Evolutionary conservation across 148 eudicot genomes (phyloP), one percentile per base, ranked within the genome.

Genomic region (Camellia sinensis): DNA sequence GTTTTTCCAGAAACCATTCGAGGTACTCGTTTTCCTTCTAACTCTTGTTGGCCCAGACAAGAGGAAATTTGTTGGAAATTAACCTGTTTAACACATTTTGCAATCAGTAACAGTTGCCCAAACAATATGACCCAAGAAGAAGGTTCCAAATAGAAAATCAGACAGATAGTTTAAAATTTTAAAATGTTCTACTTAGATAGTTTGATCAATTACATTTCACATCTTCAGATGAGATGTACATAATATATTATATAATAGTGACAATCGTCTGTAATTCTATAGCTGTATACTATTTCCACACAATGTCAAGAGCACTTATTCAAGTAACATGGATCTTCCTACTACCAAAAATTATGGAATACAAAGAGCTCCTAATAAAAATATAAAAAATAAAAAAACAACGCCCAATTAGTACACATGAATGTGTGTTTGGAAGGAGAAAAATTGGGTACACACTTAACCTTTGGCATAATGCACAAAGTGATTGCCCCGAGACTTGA

Each of bases 1-100:
- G 99, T 91, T 87, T 96, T 96, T 57, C 99, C 99, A 81, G 99
- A 96, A 76, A 92, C 97, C 99, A 96, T 96, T 81, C 97, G 91
- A 76, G 99, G 99, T 69, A 96, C 99, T 81, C 99, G 86, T 87
- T 96, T 96, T 72, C 99, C 99, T 87, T 96, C 99, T 81, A 96
- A 88, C 84, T 96, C 99, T 88, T 96, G 99, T 78, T 94, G 97
- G 61, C 99, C 99, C 85, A 96, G 88, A 78, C 89, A 85, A 63
- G 94, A 93, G 80, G 98, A 93, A 73, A 96, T 96, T 86, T 96
- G 99, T 82, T 96, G 99, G 85, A 94, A 96, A 88, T 96, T 96
- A 62, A 96, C 97, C 99, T 96, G 90, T 48, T 41, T 48, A 37
- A 63, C 21, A 41, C 3, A 75, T 29, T 17, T 15, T 53, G 43